phyloP scores from a whole-genome alignment of 208 protist species.

The Spongospora subterranea region DNA sequence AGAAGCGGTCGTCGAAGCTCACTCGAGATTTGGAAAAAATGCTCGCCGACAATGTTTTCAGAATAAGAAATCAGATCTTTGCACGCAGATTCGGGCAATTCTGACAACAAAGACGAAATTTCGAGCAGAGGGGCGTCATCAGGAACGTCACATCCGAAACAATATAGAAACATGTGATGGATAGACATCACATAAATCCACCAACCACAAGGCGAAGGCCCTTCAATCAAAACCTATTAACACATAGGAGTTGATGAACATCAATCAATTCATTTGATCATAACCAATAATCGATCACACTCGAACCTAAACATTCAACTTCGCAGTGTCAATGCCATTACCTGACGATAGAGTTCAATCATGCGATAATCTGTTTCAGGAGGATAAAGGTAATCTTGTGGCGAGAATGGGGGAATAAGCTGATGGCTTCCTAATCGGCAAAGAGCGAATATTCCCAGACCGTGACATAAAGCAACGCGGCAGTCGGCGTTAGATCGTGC shows the following conservation, averaged over 20 bases:
- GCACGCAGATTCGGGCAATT: no score
- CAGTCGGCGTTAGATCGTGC: background rate
- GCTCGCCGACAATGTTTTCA: no score
- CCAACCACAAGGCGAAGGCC: no score
- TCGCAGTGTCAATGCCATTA: background rate
- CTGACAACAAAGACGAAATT: no score
- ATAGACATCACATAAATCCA: background rate
- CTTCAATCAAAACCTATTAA: background rate
- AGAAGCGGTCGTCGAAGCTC: no score
- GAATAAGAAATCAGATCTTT: no score
- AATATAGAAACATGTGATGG: background rate
- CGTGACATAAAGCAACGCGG: background rate
- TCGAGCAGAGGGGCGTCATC: background rate
- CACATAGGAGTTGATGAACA: background rate
- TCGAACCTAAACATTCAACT: background rate
- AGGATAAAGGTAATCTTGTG: background rate
- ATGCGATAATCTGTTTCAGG: background rate
- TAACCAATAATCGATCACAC: background rate
- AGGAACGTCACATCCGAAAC: background rate
- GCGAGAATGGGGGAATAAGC: background rate
- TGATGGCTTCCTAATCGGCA: background rate
- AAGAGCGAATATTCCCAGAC: background rate
- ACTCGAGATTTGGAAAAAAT: no score
- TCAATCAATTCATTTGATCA: background rate
- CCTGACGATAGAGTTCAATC: background rate